These are phyloP conservation scores for Russula vinacea DNA, from an alignment of 768 basidiomycete genomes.

Conservation along the genomic window DNA sequence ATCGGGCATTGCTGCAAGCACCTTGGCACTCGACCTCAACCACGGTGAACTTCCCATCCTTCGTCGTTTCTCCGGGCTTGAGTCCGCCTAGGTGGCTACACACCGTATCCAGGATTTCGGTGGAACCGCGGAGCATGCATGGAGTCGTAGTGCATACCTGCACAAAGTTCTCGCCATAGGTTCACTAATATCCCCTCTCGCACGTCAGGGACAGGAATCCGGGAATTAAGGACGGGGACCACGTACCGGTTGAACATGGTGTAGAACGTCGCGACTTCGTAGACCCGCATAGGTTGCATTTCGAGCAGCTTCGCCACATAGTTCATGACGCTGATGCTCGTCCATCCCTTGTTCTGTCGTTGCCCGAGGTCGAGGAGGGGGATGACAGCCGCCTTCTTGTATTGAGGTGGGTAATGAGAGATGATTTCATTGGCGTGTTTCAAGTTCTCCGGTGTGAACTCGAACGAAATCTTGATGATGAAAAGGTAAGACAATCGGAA, in stretches of 20 bases:
- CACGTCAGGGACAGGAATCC: not conserved
- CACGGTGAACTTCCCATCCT: conserved; percentile 94
- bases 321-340: conserved; percentile 98
- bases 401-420: conserved; percentile 90
- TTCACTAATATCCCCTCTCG: conserved; percentile 50
- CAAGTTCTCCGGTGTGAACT: conserved; percentile 76
- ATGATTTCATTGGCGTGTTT: conserved; percentile 88
- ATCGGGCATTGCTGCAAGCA: conserved; percentile 98
- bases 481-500: conserved; percentile 7
- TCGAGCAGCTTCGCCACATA: conserved; percentile 90
- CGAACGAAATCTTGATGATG: conserved; percentile 74
- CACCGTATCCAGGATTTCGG: conserved; percentile 82
- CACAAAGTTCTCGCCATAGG: conserved; percentile 89
- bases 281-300: conserved; percentile 97
- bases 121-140: conserved; percentile 92
- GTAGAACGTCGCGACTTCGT: conserved; percentile 99
- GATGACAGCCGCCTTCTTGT: conserved; percentile 98
- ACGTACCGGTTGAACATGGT: conserved; percentile 98
- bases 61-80: conserved; percentile 87
- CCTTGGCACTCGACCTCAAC: conserved; percentile 99
- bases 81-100: conserved; percentile 79
- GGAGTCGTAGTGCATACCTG: conserved; percentile 99
- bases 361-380: conserved; percentile 95
- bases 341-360: conserved; percentile 98
- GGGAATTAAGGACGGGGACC: not conserved